These are phyloP conservation scores for Capsella rubella DNA, from an alignment of 441 rosid species.

Conservation along the genomic window DNA sequence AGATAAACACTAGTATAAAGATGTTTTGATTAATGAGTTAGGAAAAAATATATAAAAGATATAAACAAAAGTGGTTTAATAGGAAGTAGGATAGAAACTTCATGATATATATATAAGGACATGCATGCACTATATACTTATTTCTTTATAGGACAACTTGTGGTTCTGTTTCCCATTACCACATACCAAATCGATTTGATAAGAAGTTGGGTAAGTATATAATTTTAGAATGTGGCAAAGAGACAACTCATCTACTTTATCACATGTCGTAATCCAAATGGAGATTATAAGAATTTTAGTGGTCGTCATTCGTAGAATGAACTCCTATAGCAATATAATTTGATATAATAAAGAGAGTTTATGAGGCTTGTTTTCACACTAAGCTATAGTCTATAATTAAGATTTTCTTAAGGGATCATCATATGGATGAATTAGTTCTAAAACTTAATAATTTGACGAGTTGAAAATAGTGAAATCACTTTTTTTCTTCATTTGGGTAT, in stretches of 20 bases:
- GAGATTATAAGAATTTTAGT: slow-evolving; percentile 13
- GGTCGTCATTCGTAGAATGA: slow-evolving; percentile 15
- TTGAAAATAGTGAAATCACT: not conserved
- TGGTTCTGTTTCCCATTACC: slow-evolving; percentile 35
- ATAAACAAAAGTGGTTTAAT: slow-evolving; percentile 9
- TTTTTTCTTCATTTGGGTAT: not conserved
- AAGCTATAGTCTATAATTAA: not conserved
- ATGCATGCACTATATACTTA: slow-evolving; percentile 6
- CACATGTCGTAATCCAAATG: slow-evolving; percentile 34
- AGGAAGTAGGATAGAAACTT: slow-evolving; percentile 1
- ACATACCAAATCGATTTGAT: slow-evolving; percentile 35
- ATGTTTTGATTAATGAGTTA: not conserved
- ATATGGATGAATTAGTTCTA: not conserved
- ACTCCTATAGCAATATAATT: slow-evolving; percentile 12
- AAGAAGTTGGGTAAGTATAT: slow-evolving; percentile 38
- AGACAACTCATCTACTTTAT: slow-evolving; percentile 32
- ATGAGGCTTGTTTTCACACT: slow-evolving; percentile 17
- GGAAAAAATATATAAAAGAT: not conserved
- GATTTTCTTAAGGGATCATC: slow-evolving; percentile 8
- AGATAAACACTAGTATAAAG: not conserved
- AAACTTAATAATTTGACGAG: not conserved
- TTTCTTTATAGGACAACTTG: slow-evolving; percentile 27
- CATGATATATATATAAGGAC: slow-evolving; percentile 4
- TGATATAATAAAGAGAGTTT: slow-evolving; percentile 4
- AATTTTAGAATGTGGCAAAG: slow-evolving; percentile 30